Conservation (phyloP, 2,329 filamentous ascomycete genomes). For the Pseudogymnoascus sp. region DNA sequence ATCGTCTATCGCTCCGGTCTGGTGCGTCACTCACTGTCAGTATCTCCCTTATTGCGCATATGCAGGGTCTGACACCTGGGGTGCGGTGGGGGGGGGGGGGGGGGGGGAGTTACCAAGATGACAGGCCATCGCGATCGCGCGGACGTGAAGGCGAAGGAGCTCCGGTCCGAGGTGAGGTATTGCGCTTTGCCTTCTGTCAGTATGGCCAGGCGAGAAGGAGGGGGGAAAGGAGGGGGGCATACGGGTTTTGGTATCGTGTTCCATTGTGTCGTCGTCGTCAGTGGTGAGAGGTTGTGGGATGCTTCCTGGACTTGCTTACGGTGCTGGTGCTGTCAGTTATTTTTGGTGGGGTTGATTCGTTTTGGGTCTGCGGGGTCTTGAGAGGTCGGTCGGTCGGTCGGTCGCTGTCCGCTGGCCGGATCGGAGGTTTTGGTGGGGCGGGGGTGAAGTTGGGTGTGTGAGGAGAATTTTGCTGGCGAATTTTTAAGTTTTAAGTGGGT, state of each 20-base stretch:
- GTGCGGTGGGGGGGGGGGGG: background rate
- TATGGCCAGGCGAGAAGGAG: background rate
- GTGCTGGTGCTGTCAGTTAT: background rate
- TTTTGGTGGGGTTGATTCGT: background rate
- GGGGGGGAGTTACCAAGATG: slow-evolving; percentile 59
- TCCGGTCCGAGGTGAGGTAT: slow-evolving; percentile 71
- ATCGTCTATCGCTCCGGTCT: slow-evolving; percentile 93
- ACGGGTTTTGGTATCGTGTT: slow-evolving; percentile 68
- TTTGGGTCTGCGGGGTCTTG: background rate
- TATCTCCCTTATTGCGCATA: background rate
- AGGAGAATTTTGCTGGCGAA: background rate
- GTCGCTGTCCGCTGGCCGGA: background rate
- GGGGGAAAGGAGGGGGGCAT: slow-evolving; percentile 28
- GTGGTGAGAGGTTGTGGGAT: background rate
- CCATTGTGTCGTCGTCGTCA: slow-evolving; percentile 42
- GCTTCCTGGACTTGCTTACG: background rate
- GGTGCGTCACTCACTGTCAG: slow-evolving; percentile 18
- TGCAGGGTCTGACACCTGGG: background rate
- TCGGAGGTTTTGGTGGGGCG: background rate
- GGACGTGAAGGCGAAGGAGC: slow-evolving; percentile 79
- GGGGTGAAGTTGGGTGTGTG: background rate
- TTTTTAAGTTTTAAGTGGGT: background rate
- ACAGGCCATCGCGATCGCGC: slow-evolving; percentile 86
- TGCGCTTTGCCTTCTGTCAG: slow-evolving; percentile 44
- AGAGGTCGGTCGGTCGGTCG: background rate